phyloP scores from a whole-genome alignment of 148 eudicot species.

The Selenicereus undatus region DNA sequence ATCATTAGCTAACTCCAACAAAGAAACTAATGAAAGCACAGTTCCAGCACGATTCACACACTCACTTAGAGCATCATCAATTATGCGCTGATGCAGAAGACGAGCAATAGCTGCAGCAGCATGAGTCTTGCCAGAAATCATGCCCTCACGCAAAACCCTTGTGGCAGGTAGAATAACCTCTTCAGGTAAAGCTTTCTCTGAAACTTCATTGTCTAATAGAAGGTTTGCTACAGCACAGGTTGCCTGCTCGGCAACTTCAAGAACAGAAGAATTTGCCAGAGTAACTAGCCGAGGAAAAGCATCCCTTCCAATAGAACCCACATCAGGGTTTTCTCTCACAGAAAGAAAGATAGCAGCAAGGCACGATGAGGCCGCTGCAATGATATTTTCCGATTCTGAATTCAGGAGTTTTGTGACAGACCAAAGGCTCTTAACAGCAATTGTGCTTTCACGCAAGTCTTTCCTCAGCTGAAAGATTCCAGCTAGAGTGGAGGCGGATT shows the following conservation, averaged over 20 bases:
- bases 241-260: constrained; percentile 91
- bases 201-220: constrained; percentile 70
- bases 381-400: constrained; percentile 57
- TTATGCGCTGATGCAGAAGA: constrained; percentile 52
- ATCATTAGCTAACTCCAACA: constrained; percentile 55
- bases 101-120: constrained; percentile 97
- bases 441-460: constrained; percentile 80
- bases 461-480: constrained; percentile 79
- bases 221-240: constrained; percentile 85
- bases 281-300: constrained; percentile 55
- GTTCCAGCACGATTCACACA: constrained; percentile 83
- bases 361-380: constrained; percentile 66
- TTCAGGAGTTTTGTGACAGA: constrained; percentile 63
- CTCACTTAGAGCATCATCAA: constrained; percentile 59
- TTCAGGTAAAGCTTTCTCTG: constrained; percentile 65
- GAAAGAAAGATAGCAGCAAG: constrained; percentile 93
- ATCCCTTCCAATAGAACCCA: constrained; percentile 70
- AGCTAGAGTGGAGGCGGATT: constrained; percentile 86
- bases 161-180: constrained; percentile 85
- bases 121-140: constrained; percentile 66
- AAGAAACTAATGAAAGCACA: constrained; percentile 75
- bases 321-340: constrained; percentile 74
- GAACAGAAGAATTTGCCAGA: constrained; percentile 64
- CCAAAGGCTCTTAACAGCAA: constrained; percentile 68
- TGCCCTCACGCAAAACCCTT: constrained; percentile 78